A percentile compares a stretch with the other conserved stretches of the same genome.
Conservation (phyloP, 1,139 yeast genomes). For the Geotrichum klebahnii region DNA sequence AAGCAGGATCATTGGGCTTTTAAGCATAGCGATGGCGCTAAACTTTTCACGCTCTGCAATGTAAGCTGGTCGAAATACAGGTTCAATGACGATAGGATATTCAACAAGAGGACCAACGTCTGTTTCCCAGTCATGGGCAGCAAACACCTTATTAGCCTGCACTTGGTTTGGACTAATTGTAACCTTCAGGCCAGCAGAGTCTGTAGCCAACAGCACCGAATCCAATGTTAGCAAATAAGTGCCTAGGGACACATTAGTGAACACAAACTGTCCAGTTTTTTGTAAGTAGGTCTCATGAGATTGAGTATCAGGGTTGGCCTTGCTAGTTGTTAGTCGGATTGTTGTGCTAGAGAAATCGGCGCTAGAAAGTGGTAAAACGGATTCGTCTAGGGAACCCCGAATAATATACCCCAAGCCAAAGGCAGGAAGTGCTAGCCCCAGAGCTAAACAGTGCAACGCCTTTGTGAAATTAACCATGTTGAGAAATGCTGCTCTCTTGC, state of each 20-base stretch:
- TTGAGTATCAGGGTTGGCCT: constrained; percentile 10
- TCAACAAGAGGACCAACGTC: constrained; percentile 34
- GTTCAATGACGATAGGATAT: constrained; percentile 32
- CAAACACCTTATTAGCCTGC: constrained; percentile 30
- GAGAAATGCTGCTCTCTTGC: too few species aligned
- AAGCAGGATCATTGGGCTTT: constrained; percentile 41
- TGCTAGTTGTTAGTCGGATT: constrained; percentile 12
- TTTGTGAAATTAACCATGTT: constrained; percentile 2
- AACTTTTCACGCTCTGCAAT: constrained; percentile 36
- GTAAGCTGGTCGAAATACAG: constrained; percentile 26
- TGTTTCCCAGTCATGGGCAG: constrained; percentile 32
- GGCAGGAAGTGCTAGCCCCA: neutral
- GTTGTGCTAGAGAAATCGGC: constrained; percentile 17
- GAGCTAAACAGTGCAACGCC: constrained; percentile 2
- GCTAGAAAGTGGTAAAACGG: constrained; percentile 19
- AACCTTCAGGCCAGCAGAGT: constrained; percentile 28
- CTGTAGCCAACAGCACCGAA: constrained; percentile 22
- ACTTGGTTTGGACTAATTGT: constrained; percentile 31
- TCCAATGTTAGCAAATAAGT: constrained; percentile 29
- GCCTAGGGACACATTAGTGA: constrained; percentile 33
- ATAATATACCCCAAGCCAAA: constrained; percentile 15
- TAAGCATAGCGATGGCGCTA: constrained; percentile 35
- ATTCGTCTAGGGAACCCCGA: constrained; percentile 21
- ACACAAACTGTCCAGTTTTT: constrained; percentile 30
- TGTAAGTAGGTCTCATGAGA: constrained; percentile 21